These are phyloP conservation scores for Conoideocrella luteorostrata DNA, from an alignment of 2,329 filamentous ascomycete genomes.

Conservation along the genomic window DNA sequence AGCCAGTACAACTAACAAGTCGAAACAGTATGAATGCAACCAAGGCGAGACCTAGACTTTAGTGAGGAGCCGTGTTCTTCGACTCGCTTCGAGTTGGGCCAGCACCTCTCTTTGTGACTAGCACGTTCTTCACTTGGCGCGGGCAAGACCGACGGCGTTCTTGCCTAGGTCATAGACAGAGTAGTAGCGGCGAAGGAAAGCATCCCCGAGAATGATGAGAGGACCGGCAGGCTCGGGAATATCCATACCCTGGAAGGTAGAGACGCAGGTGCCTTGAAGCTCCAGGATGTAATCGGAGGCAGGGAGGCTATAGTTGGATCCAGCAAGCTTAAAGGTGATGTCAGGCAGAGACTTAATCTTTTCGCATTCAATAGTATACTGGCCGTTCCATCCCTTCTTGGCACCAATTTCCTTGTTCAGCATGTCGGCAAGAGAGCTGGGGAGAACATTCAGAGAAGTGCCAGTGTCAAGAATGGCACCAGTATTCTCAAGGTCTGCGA, in stretches of 20 bases:
- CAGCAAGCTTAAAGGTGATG: constrained; percentile 81
- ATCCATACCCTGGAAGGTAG: constrained; percentile 95
- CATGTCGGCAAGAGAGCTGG: constrained; percentile 84
- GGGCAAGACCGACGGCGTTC: constrained; percentile 81
- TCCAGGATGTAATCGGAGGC: constrained; percentile 94
- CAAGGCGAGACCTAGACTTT: neutral
- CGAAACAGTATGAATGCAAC: neutral
- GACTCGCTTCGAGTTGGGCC: neutral
- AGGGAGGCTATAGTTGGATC: constrained; percentile 87
- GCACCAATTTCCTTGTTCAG: constrained; percentile 97
- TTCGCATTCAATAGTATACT: constrained; percentile 88
- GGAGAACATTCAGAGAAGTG: constrained; percentile 94
- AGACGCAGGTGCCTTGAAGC: constrained; percentile 92
- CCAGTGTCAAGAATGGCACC: constrained; percentile 97
- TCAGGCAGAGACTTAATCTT: constrained; percentile 82
- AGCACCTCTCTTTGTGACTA: too few species aligned
- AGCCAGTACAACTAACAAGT: neutral
- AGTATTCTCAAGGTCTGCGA: constrained; percentile 85
- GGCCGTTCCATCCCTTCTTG: constrained; percentile 95
- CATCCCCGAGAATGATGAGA: constrained; percentile 89
- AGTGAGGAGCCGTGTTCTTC: neutral
- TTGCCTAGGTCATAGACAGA: constrained; percentile 94
- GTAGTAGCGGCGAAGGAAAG: constrained; percentile 81
- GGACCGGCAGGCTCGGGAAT: constrained; percentile 82
- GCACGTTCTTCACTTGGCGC: constrained; percentile 57